phyloP scores from a whole-genome alignment of 2,329 filamentous ascomycete species.

The Amylocarpus encephaloides region DNA sequence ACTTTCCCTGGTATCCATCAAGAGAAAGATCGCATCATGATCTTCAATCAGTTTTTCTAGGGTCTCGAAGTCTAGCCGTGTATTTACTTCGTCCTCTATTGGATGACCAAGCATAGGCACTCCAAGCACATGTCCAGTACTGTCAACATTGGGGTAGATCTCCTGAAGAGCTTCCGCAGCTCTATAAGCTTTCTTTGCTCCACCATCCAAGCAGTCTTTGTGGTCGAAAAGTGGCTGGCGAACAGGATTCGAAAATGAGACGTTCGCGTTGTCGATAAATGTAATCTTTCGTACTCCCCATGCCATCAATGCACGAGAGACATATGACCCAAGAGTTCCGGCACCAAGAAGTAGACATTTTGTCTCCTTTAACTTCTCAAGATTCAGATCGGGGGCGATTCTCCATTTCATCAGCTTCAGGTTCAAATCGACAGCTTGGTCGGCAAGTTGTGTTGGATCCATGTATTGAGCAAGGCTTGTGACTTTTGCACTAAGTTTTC shows the following conservation, averaged over 20 bases:
- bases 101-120: constrained; percentile 97
- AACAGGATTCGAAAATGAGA: constrained; percentile 95
- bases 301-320: constrained; percentile 83
- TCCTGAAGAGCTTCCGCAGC: constrained; percentile 75
- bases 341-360: constrained; percentile 88
- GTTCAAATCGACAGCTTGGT: constrained; percentile 93
- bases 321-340: constrained; percentile 89
- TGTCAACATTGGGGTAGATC: constrained; percentile 87
- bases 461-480: constrained; percentile 88
- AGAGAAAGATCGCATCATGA: constrained; percentile 90
- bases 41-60: constrained; percentile 69
- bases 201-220: constrained; percentile 79
- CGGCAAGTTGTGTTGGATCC: constrained; percentile 80
- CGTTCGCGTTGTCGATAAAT: constrained; percentile 86
- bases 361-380: constrained; percentile 82
- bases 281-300: constrained; percentile 96
- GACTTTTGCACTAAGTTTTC: constrained; percentile 70
- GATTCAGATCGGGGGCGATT: constrained; percentile 78
- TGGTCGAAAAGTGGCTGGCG: constrained; percentile 90
- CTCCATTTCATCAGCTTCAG: constrained; percentile 99
- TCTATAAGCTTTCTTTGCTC: constrained; percentile 72
- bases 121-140: constrained; percentile 70
- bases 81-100: constrained; percentile 64
- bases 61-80: constrained; percentile 67
- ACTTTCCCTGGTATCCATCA: constrained; percentile 94